Conservation (phyloP, 2,329 filamentous ascomycete species). For the Ceratocystis diversiconidia region DNA sequence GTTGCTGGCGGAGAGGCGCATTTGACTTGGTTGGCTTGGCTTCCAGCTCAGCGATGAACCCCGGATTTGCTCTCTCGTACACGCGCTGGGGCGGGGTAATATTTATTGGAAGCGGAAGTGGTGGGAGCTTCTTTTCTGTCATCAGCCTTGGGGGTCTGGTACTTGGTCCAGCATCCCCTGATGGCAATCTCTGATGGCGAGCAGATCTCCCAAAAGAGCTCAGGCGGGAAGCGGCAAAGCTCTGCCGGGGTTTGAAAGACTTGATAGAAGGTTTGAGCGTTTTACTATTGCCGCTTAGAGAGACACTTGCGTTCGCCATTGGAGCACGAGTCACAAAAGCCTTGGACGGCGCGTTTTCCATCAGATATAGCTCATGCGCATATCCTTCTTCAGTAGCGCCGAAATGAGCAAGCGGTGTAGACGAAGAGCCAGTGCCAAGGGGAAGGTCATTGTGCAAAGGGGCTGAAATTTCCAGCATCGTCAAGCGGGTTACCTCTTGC, state of each 20-base stretch:
- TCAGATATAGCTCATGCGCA: constrained; percentile 7
- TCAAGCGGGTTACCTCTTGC: constrained; percentile 23
- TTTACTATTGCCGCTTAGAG: neutral
- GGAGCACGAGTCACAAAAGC: constrained; percentile 9
- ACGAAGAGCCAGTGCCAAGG: neutral
- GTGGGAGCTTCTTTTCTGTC: constrained; percentile 9
- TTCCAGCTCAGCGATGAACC: neutral
- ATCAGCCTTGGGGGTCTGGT: neutral
- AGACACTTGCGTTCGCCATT: neutral
- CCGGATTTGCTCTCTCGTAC: neutral
- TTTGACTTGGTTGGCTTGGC: neutral
- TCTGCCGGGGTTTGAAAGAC: neutral
- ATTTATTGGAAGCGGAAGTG: constrained; percentile 4
- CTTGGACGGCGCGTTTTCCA: constrained; percentile 21
- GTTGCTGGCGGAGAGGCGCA: neutral
- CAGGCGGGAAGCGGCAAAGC: neutral
- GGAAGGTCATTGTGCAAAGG: constrained; percentile 25
- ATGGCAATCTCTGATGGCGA: constrained; percentile 12
- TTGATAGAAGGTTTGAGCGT: neutral
- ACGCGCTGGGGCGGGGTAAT: neutral
- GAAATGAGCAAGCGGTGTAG: constrained; percentile 16
- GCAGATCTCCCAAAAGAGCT: neutral
- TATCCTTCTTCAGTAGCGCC: constrained; percentile 11
- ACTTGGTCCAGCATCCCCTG: constrained; percentile 5
- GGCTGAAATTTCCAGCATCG: constrained; percentile 31